Evolutionary conservation across 148 eudicot species (phyloP).

Genomic region (Beta vulgaris): DNA sequence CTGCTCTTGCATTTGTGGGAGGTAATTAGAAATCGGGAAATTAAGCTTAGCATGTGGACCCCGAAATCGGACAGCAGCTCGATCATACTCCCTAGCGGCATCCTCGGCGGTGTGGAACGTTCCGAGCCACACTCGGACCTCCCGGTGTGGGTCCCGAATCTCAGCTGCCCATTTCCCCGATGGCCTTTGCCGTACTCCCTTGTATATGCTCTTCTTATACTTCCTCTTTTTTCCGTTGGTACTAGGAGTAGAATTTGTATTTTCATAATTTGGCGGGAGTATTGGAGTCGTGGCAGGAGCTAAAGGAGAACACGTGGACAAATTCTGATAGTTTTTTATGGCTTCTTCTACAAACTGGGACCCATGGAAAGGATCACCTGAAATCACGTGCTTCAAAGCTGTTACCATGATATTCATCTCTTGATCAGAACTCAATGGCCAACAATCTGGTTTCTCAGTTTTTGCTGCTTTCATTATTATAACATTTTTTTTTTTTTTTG

Average conservation of each 20-base stretch:
- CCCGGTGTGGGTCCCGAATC: constrained; percentile 48
- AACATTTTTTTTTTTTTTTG: too few relatives aligned
- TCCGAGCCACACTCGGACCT: constrained; percentile 48
- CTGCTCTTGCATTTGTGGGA: background rate
- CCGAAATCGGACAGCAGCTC: constrained; percentile 39
- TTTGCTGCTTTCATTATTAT: too few relatives aligned
- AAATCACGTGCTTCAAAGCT: constrained; percentile 39
- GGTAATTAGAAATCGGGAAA: constrained; percentile 40
- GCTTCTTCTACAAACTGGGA: background rate
- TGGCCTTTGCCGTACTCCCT: constrained; percentile 60
- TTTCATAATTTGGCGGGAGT: constrained; percentile 13
- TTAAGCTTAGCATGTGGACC: constrained; percentile 53
- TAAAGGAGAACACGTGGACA: background rate
- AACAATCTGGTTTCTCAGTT: too few relatives aligned
- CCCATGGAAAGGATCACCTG: background rate
- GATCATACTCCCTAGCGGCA: constrained; percentile 56
- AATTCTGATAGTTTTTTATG: background rate
- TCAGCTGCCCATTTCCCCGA: constrained; percentile 72
- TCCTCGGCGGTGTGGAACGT: constrained; percentile 53
- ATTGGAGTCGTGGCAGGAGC: constrained; percentile 5
- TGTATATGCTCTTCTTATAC: constrained; percentile 35
- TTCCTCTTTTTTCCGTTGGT: constrained; percentile 11
- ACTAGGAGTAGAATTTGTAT: background rate
- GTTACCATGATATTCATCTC: constrained; percentile 45
- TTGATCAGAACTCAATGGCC: too few relatives aligned